A percentile compares a stretch with the other conserved stretches of the same genome.
phyloP scores from a whole-genome alignment of 176 grass and related monocot species.

The Oryza glaberrima region DNA sequence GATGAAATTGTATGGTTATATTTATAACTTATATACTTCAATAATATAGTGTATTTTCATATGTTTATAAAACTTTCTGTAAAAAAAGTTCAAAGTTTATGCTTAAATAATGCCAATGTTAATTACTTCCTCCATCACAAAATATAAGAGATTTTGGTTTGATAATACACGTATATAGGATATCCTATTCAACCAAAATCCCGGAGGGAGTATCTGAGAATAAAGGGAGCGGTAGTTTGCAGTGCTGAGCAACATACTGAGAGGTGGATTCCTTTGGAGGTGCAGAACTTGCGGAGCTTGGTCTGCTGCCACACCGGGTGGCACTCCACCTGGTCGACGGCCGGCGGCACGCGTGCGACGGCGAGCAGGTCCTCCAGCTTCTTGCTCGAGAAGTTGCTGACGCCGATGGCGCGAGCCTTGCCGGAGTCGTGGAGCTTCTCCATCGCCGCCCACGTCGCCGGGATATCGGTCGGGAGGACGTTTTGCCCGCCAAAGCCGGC shows the following conservation, averaged over 20 bases:
- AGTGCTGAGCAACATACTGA: conserved; percentile 39
- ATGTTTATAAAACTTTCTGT: no score
- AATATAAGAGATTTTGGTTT: no score
- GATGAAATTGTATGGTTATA: no score
- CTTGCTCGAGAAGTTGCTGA: conserved; percentile 62
- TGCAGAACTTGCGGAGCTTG: conserved; percentile 54
- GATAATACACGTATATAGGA: no score
- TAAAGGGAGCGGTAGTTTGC: no score
- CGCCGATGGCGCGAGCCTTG: conserved; percentile 59
- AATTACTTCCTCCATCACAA: no score
- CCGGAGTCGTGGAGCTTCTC: conserved; percentile 53
- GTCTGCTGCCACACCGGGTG: conserved; percentile 57
- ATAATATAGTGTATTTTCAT: no score
- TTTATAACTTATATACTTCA: no score
- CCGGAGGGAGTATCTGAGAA: no score
- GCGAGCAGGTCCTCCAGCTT: conserved; percentile 56
- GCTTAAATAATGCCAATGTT: no score
- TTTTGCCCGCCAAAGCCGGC: conserved; percentile 11
- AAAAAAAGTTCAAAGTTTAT: no score
- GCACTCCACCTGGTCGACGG: conserved; percentile 65
- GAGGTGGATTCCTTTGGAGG: conserved; percentile 57
- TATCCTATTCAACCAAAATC: no score
- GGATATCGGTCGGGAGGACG: conserved; percentile 38
- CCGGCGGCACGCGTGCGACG: conserved; percentile 51
- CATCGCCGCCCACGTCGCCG: conserved; percentile 64